phyloP scores from a whole-genome alignment of 1,284 basidiomycete species.

The Puccinia triticina region DNA sequence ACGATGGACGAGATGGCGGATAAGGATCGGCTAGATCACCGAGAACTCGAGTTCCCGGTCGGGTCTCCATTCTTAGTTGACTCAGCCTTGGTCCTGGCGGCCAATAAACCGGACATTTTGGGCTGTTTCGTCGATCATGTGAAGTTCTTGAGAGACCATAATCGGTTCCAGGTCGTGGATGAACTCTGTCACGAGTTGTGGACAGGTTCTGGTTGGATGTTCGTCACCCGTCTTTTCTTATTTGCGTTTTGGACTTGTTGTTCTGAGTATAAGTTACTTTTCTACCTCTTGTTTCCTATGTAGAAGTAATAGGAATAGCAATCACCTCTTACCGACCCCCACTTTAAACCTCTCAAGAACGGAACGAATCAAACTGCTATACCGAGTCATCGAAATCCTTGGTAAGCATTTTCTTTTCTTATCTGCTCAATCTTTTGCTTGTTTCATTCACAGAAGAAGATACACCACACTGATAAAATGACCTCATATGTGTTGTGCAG shows the following conservation, averaged over 20 bases:
- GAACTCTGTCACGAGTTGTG: conserved; percentile 45
- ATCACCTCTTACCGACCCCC: not conserved
- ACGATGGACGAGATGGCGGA: not conserved
- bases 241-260: not conserved
- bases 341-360: conserved; percentile 10
- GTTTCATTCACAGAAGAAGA: not conserved
- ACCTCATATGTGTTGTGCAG: not conserved
- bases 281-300: not conserved
- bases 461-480: not conserved
- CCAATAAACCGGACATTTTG: not conserved
- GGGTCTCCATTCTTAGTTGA: conserved; percentile 1
- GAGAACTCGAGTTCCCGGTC: not conserved
- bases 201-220: conserved; percentile 35
- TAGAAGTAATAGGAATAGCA: not conserved
- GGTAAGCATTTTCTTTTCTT: conserved; percentile 12
- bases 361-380: conserved; percentile 24
- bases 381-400: conserved; percentile 27
- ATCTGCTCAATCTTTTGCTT: not conserved
- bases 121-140: conserved; percentile 16
- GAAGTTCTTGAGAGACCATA: not conserved
- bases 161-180: conserved; percentile 5
- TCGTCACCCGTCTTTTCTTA: not conserved
- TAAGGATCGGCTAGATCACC: not conserved
- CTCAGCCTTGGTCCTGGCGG: conserved; percentile 15
- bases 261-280: not conserved